Evolutionary conservation across 768 basidiomycete species (phyloP).

Genomic region (Lactifluus pinguis): DNA sequence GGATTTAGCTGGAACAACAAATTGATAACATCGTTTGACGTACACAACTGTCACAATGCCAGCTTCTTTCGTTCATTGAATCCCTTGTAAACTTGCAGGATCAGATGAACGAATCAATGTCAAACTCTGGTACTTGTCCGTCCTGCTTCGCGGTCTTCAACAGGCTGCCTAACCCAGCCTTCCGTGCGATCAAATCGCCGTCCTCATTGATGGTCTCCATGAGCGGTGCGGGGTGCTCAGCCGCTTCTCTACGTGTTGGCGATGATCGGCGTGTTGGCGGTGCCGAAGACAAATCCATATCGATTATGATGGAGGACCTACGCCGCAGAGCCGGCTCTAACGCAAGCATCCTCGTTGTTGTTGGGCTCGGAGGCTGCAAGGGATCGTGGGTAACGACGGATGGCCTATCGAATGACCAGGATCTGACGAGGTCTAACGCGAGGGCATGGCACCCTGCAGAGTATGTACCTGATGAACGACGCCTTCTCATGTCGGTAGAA

Average conservation of each 20-base stretch:
- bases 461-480: not conserved
- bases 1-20: constrained; percentile 9
- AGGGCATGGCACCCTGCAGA: constrained; percentile 78
- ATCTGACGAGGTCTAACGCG: constrained; percentile 81
- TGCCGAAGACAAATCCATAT: constrained; percentile 69
- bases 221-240: constrained; percentile 19
- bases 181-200: constrained; percentile 52
- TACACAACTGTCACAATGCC: not conserved
- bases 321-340: constrained; percentile 48
- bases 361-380: constrained; percentile 34
- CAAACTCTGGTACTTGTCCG: constrained; percentile 77
- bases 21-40: constrained; percentile 10
- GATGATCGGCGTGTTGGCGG: constrained; percentile 50
- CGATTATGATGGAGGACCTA: constrained; percentile 73
- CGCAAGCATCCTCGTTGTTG: constrained; percentile 35
- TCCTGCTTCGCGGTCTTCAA: constrained; percentile 91
- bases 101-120: constrained; percentile 72
- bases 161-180: constrained; percentile 70
- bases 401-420: constrained; percentile 88
- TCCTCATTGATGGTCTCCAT: constrained; percentile 36
- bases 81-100: not conserved
- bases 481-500: not conserved
- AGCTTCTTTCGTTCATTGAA: not conserved
- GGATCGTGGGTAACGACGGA: constrained; percentile 31
- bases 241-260: constrained; percentile 28